These are phyloP conservation scores for Tilletia setariae DNA, from an alignment of 1,284 basidiomycete genomes.

Conservation along the genomic window DNA sequence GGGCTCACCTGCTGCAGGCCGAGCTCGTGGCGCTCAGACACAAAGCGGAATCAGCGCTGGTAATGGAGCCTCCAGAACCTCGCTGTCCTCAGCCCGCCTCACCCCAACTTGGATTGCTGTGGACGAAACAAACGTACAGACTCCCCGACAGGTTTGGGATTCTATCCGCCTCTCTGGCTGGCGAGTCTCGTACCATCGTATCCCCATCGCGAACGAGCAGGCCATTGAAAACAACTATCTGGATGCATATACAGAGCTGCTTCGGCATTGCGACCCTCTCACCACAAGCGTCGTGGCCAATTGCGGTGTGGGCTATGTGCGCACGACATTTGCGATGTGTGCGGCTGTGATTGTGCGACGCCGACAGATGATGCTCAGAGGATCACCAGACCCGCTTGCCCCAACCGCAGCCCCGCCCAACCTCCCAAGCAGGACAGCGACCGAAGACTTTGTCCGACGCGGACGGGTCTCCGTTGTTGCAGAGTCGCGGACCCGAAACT, in stretches of 20 bases:
- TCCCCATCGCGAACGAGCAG: conserved; percentile 71
- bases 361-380: conserved; percentile 75
- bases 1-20: too few relatives aligned
- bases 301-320: conserved; percentile 93
- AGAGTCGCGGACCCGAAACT: neutral
- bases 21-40: too few relatives aligned
- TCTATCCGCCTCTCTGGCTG: conserved; percentile 75
- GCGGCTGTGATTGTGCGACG: conserved; percentile 84
- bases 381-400: conserved; percentile 72
- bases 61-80: neutral
- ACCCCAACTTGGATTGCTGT: conserved; percentile 93
- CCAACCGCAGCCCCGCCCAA: too few relatives aligned
- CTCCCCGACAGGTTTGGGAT: conserved; percentile 73
- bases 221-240: conserved; percentile 52
- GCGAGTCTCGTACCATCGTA: conserved; percentile 69
- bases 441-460: neutral
- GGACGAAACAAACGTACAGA: conserved; percentile 77
- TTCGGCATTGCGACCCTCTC: conserved; percentile 65
- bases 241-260: conserved; percentile 2
- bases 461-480: neutral
- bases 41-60: too few relatives aligned
- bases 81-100: conserved; percentile 60
- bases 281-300: conserved; percentile 86
- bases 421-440: neutral
- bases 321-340: conserved; percentile 96